A percentile compares a stretch with the other conserved stretches of the same genome.
These are phyloP conservation scores for Irpex sp. DNA, from an alignment of 1,284 basidiomycete genomes.

Conservation along the genomic window DNA sequence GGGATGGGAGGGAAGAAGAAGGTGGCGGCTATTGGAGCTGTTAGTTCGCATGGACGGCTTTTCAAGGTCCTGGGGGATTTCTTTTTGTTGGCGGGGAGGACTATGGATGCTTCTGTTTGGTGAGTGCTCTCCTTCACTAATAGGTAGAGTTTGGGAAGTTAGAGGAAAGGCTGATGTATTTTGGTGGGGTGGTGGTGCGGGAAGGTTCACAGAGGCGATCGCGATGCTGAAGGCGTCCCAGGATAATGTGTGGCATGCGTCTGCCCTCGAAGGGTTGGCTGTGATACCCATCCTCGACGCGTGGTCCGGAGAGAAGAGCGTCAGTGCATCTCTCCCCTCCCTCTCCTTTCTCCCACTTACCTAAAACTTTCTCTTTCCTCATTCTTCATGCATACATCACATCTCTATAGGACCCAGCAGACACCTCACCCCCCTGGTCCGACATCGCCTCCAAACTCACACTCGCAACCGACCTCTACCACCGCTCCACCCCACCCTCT, in stretches of 20 bases:
- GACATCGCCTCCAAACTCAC: slow-evolving; percentile 67
- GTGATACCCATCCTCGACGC: slow-evolving; percentile 77
- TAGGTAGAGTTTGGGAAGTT: too few species aligned
- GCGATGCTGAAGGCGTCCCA: slow-evolving; percentile 66
- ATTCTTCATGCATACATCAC: too few species aligned
- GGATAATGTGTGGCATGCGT: slow-evolving; percentile 86
- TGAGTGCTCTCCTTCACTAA: too few species aligned
- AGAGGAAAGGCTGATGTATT: too few species aligned
- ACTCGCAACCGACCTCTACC: slow-evolving; percentile 63
- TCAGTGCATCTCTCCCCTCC: neutral
- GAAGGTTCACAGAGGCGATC: slow-evolving; percentile 83
- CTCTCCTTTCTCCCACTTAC: too few species aligned
- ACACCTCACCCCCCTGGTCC: slow-evolving; percentile 52
- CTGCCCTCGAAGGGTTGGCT: slow-evolving; percentile 80
- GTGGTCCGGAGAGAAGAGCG: slow-evolving; percentile 71
- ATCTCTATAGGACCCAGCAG: too few species aligned
- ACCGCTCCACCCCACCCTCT: slow-evolving; percentile 44
- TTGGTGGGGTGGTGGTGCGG: too few species aligned
- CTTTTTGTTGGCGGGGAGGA: slow-evolving; percentile 79
- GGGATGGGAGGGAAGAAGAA: slow-evolving; percentile 45
- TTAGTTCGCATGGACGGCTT: slow-evolving; percentile 75
- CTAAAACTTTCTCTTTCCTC: too few species aligned
- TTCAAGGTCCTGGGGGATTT: slow-evolving; percentile 89
- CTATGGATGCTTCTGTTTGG: slow-evolving; percentile 79
- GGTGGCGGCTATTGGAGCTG: slow-evolving; percentile 55